These are phyloP conservation scores for Phaffomyces antillensis DNA, from an alignment of 805 yeast species.

Conservation along the genomic window DNA sequence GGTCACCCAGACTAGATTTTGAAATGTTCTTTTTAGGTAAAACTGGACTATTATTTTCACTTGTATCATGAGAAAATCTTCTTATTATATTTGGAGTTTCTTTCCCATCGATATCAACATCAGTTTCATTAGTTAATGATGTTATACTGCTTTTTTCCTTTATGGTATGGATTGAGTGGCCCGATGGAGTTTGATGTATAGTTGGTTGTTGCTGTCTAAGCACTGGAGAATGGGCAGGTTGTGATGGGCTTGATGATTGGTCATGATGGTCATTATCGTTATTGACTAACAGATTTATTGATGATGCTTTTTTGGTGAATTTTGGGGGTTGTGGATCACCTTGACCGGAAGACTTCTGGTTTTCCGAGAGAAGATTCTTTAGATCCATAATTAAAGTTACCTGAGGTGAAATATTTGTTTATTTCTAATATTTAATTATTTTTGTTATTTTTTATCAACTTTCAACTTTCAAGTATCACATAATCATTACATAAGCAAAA, in stretches of 20 bases:
- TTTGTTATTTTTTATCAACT: too few relatives aligned
- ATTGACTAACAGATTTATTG: slow-evolving; percentile 17
- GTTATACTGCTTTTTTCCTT: slow-evolving; percentile 19
- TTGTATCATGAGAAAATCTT: slow-evolving; percentile 20
- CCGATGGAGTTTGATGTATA: slow-evolving; percentile 5
- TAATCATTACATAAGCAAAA: too few relatives aligned
- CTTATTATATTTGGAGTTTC: slow-evolving; percentile 31
- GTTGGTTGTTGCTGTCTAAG: slow-evolving; percentile 1
- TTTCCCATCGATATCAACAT: slow-evolving; percentile 36
- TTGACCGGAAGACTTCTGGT: slow-evolving; percentile 2
- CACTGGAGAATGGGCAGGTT: slow-evolving; percentile 8
- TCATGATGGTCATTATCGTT: slow-evolving; percentile 6
- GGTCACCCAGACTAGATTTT: slow-evolving; percentile 12
- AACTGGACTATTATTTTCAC: slow-evolving; percentile 21
- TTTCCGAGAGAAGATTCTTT: slow-evolving; percentile 12
- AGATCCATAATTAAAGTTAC: slow-evolving; percentile 13
- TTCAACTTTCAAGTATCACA: too few relatives aligned
- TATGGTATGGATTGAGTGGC: slow-evolving; percentile 6
- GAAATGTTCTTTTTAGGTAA: slow-evolving; percentile 15
- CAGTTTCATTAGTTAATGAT: slow-evolving; percentile 37
- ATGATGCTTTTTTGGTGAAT: slow-evolving; percentile 12
- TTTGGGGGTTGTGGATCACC: slow-evolving; percentile 2
- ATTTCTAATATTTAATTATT: too few relatives aligned
- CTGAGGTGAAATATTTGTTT: too few relatives aligned
- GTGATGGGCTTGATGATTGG: slow-evolving; percentile 5